Percentiles rank a stretch among this genome's conserved stretches.
phyloP scores from a whole-genome alignment of 768 basidiomycete species.

The Chalciporus sphaerocephalus region DNA sequence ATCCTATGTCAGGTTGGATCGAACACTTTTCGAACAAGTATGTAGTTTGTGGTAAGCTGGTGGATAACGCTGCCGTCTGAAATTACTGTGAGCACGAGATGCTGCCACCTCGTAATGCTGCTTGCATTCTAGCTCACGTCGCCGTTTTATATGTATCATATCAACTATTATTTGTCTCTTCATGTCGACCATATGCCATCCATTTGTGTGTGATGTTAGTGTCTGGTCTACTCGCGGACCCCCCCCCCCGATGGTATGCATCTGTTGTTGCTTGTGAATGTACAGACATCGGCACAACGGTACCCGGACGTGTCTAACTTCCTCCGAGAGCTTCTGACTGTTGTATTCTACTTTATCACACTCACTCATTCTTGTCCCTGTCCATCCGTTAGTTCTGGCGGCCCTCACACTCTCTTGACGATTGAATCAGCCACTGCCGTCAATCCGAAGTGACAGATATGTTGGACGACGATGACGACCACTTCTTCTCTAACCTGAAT shows the following conservation, averaged over 20 bases:
- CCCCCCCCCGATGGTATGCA: no score
- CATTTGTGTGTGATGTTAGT: no score
- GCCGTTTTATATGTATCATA: constrained; percentile 9
- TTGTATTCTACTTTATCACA: neutral
- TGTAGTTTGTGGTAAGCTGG: constrained; percentile 82
- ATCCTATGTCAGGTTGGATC: constrained; percentile 65
- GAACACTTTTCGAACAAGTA: constrained; percentile 93
- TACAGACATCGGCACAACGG: no score
- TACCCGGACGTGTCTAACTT: no score
- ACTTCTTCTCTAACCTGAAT: constrained; percentile 29
- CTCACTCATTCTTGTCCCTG: neutral
- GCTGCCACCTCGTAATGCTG: no score
- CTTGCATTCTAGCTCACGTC: neutral
- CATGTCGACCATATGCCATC: neutral
- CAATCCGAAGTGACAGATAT: neutral
- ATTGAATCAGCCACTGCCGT: neutral
- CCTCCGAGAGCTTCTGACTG: neutral
- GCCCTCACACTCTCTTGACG: no score
- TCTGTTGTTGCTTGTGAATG: no score
- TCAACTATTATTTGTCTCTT: constrained; percentile 4
- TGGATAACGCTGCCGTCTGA: constrained; percentile 63
- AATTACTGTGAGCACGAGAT: neutral
- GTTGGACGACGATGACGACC: constrained; percentile 25
- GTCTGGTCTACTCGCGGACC: no score
- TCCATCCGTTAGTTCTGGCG: neutral